A percentile compares a stretch with the other conserved stretches of the same genome.
phyloP scores from a whole-genome alignment of 2,329 filamentous ascomycete species.

The Apiospora saccharicola region DNA sequence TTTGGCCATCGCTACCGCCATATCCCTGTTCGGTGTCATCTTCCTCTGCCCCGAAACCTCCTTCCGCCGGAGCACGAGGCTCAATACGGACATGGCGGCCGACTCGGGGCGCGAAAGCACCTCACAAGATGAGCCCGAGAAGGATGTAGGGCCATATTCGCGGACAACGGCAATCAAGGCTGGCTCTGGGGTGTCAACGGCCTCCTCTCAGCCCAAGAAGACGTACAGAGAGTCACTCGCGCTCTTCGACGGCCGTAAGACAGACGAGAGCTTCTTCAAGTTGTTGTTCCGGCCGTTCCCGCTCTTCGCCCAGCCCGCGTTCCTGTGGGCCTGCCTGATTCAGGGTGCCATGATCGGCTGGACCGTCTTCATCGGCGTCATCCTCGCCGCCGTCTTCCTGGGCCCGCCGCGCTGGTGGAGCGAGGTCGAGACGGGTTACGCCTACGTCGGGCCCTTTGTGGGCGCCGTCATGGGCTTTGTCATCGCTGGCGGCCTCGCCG shows the following conservation, averaged over 20 bases:
- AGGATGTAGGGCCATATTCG: neutral
- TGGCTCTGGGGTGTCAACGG: slow-evolving; percentile 26
- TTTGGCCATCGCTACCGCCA: slow-evolving; percentile 81
- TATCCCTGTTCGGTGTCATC: slow-evolving; percentile 73
- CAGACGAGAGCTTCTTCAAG: slow-evolving; percentile 75
- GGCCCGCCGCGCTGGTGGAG: slow-evolving; percentile 83
- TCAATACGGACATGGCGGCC: slow-evolving; percentile 74
- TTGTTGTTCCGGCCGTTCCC: slow-evolving; percentile 78
- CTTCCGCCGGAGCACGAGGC: slow-evolving; percentile 68
- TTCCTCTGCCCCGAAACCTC: slow-evolving; percentile 88
- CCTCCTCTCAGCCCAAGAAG: slow-evolving; percentile 54
- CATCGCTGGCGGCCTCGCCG: slow-evolving; percentile 76
- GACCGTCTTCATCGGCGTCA: slow-evolving; percentile 91
- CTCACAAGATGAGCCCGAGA: slow-evolving; percentile 3
- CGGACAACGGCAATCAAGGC: slow-evolving; percentile 26
- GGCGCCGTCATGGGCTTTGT: slow-evolving; percentile 81
- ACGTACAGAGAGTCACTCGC: slow-evolving; percentile 67
- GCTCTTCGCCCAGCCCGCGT: slow-evolving; percentile 83
- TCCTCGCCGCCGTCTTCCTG: slow-evolving; percentile 83
- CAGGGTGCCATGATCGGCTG: slow-evolving; percentile 93
- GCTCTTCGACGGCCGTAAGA: slow-evolving; percentile 83
- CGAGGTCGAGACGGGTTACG: slow-evolving; percentile 83
- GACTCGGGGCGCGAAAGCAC: neutral
- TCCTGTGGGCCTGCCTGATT: slow-evolving; percentile 80
- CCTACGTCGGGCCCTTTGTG: slow-evolving; percentile 85